A percentile compares a stretch with the other conserved stretches of the same genome.
Evolutionary conservation across 78 protist species (phyloP).

Genomic region (Dictyostelium intermedium): DNA sequence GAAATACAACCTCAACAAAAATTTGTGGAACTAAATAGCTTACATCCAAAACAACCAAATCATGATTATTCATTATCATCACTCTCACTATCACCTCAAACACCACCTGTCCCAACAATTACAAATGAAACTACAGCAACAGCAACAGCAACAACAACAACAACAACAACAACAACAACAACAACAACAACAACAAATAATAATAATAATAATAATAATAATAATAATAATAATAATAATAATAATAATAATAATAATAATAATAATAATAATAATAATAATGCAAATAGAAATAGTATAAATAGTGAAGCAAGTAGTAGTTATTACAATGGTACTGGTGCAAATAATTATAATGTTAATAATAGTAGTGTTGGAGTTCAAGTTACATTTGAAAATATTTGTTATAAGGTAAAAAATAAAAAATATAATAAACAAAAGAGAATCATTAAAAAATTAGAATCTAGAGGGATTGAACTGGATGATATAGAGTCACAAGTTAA

Average conservation of each 20-base stretch:
- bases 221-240: not conserved
- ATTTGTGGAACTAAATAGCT: not conserved
- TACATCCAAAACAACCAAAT: not conserved
- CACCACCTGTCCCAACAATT: not conserved
- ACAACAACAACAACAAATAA: too few species aligned
- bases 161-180: too few species aligned
- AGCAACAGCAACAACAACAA: too few species aligned
- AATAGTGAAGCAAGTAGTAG: not conserved
- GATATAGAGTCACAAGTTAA: not conserved
- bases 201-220: too few species aligned
- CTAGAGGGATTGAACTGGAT: not conserved
- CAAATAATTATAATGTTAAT: not conserved
- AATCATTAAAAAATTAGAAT: not conserved
- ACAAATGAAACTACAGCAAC: too few species aligned
- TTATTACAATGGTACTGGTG: not conserved
- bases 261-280: not conserved
- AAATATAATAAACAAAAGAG: not conserved
- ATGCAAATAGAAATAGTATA: not conserved
- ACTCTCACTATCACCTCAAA: not conserved
- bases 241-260: not conserved
- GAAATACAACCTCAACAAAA: not conserved
- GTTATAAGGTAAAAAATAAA: not conserved
- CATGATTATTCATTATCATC: not conserved
- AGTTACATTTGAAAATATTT: slow-evolving; percentile 1
- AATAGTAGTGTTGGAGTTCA: slow-evolving; percentile 13